Percentiles rank a stretch among this genome's conserved stretches.
Conservation (phyloP, 176 grass and related monocot species). For the Pontederia paniculata region DNA sequence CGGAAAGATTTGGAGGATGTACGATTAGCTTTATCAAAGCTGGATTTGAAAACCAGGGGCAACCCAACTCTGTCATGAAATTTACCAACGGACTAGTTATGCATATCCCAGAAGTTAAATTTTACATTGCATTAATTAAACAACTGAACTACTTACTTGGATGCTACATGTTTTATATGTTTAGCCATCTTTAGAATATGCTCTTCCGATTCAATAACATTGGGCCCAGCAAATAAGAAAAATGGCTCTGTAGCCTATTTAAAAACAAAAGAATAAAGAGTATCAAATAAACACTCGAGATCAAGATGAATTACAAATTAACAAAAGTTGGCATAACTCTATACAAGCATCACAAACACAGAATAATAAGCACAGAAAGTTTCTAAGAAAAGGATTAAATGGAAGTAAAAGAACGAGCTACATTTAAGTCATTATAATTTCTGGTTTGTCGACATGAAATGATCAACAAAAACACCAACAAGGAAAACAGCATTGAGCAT, state of each 20-base stretch:
- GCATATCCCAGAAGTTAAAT: too few relatives aligned
- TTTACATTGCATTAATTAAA: not conserved
- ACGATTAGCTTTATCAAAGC: conserved; percentile 96
- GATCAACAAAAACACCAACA: too few relatives aligned
- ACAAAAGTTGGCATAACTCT: not conserved
- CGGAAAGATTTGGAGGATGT: conserved; percentile 91
- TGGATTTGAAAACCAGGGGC: conserved; percentile 85
- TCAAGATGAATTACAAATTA: not conserved
- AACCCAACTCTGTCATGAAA: conserved; percentile 48
- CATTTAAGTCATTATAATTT: too few relatives aligned
- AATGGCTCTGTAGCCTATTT: conserved; percentile 74
- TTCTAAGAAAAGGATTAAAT: too few relatives aligned
- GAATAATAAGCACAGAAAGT: too few relatives aligned
- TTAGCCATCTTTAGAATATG: conserved; percentile 82
- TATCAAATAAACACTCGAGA: not conserved
- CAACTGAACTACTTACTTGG: conserved; percentile 37
- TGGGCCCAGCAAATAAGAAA: conserved; percentile 79
- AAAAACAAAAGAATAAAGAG: conserved; percentile 14
- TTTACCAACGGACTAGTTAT: not conserved
- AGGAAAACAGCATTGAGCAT: too few relatives aligned
- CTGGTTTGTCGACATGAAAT: too few relatives aligned
- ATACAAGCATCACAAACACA: too few relatives aligned
- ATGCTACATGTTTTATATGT: conserved; percentile 61
- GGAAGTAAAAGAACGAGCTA: too few relatives aligned
- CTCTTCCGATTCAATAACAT: conserved; percentile 92